Evolutionary conservation across 2,329 filamentous ascomycete species (phyloP).

Genomic region (Cephalotrichum gorgonifer): DNA sequence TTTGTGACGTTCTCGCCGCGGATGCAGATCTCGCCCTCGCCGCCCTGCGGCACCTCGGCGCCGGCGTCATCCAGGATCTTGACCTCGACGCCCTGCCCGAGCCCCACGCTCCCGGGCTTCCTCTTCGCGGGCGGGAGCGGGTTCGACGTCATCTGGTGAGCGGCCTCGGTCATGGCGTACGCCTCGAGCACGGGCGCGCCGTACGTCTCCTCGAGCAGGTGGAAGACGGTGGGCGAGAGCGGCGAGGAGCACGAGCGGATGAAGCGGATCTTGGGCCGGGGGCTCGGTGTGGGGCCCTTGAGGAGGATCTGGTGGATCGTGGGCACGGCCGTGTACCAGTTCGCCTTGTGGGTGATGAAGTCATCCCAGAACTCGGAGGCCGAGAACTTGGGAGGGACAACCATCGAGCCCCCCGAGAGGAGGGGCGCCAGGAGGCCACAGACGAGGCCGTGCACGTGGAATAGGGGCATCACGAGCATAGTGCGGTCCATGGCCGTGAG

Average conservation of each 20-base stretch:
- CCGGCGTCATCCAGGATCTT: conserved; percentile 64
- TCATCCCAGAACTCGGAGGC: conserved; percentile 75
- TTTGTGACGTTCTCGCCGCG: conserved; percentile 72
- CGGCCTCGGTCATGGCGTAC: conserved; percentile 87
- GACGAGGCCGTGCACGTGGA: conserved; percentile 83
- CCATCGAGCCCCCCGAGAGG: conserved; percentile 63
- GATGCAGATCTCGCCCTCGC: conserved; percentile 75
- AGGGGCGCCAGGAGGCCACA: conserved; percentile 74
- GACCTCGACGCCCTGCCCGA: conserved; percentile 76
- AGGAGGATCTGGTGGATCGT: conserved; percentile 87
- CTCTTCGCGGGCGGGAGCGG: conserved; percentile 60
- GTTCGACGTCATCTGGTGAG: conserved; percentile 76
- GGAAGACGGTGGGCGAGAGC: conserved; percentile 70
- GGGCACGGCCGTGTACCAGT: conserved; percentile 90
- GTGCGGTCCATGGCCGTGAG: conserved; percentile 64
- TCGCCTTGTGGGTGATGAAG: conserved; percentile 63
- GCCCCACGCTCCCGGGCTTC: conserved; percentile 71
- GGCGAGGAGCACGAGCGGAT: conserved; percentile 82
- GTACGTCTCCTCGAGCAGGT: conserved; percentile 66
- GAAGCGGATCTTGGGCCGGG: conserved; percentile 67
- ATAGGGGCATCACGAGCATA: conserved; percentile 82
- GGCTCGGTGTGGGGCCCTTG: conserved; percentile 57
- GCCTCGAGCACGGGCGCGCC: conserved; percentile 77
- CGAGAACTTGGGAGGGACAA: conserved; percentile 72
- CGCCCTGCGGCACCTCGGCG: conserved; percentile 55